A percentile compares a stretch with the other conserved stretches of the same genome.
Evolutionary conservation across 805 yeast genomes (phyloP).

Genomic region (Candida peoriensis): DNA sequence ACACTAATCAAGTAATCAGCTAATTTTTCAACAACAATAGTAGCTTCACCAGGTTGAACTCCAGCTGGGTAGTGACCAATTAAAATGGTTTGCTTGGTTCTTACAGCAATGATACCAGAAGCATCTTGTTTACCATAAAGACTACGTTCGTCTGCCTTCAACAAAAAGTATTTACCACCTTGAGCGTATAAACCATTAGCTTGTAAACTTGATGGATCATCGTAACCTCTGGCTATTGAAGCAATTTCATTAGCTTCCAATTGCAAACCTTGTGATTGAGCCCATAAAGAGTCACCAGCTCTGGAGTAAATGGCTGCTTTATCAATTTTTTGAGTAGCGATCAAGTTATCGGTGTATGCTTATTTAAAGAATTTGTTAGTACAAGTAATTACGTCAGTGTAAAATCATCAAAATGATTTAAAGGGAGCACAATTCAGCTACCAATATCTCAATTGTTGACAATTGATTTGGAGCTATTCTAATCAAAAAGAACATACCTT

Average conservation of each 20-base stretch:
- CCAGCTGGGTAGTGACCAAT: constrained; percentile 93
- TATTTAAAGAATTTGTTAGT: constrained; percentile 1
- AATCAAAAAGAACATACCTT: constrained; percentile 30
- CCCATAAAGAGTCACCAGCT: constrained; percentile 96
- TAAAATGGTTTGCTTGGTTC: constrained; percentile 89
- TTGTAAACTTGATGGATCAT: constrained; percentile 73
- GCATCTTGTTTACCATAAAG: constrained; percentile 90
- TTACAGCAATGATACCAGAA: constrained; percentile 84
- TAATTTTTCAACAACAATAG: constrained; percentile 89
- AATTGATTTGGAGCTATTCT: neutral
- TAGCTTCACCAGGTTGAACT: constrained; percentile 91
- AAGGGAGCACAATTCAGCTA: too few relatives aligned
- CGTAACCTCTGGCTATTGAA: constrained; percentile 74
- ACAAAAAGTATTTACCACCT: constrained; percentile 80
- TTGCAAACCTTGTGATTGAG: constrained; percentile 63
- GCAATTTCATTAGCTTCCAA: constrained; percentile 67
- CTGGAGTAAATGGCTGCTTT: constrained; percentile 90
- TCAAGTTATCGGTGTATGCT: constrained; percentile 95
- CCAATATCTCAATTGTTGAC: too few relatives aligned
- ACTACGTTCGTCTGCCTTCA: constrained; percentile 88
- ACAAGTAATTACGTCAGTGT: too few relatives aligned
- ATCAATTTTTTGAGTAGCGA: constrained; percentile 84
- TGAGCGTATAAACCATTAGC: constrained; percentile 81
- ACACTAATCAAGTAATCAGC: constrained; percentile 92
- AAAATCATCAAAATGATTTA: too few relatives aligned